Percentiles rank a stretch among this genome's conserved stretches.
These are phyloP conservation scores for Botryosphaeria agaves DNA, from an alignment of 2,329 filamentous ascomycete species.

Conservation along the genomic window DNA sequence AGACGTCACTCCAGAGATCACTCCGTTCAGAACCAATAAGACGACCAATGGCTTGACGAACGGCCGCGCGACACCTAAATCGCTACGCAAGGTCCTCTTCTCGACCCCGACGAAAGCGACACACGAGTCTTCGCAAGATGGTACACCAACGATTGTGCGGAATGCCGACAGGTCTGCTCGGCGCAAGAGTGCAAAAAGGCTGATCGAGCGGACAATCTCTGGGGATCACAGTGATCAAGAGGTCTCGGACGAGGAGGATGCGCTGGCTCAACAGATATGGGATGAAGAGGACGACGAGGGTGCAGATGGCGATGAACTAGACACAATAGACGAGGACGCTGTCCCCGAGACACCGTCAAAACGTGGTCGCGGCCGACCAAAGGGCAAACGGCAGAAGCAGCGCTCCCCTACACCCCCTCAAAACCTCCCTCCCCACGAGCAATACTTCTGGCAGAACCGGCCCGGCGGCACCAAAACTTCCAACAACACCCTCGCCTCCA, in stretches of 20 bases:
- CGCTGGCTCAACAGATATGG: constrained; percentile 53
- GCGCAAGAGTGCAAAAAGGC: constrained; percentile 61
- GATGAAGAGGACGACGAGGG: constrained; percentile 29
- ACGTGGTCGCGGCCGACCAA: constrained; percentile 33
- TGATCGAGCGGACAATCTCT: constrained; percentile 55
- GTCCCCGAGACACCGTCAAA: constrained; percentile 27
- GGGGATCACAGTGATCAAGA: constrained; percentile 52
- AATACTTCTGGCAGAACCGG: constrained; percentile 86
- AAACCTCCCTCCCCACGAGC: constrained; percentile 71
- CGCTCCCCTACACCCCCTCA: constrained; percentile 64
- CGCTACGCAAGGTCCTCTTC: constrained; percentile 27
- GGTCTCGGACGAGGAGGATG: constrained; percentile 43
- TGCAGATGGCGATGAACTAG: constrained; percentile 12
- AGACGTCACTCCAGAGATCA: constrained; percentile 9
- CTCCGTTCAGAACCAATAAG: constrained; percentile 9
- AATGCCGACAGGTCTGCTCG: constrained; percentile 74
- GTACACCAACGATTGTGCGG: constrained; percentile 45
- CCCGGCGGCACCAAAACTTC: constrained; percentile 70
- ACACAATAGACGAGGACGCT: constrained; percentile 20
- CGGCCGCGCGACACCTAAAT: constrained; percentile 21
- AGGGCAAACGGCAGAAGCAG: constrained; percentile 32
- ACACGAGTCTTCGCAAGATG: constrained; percentile 12
- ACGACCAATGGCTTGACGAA: constrained; percentile 7
- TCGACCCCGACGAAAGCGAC: constrained; percentile 22
- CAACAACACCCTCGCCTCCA: constrained; percentile 60